Conservation (phyloP, 2,329 filamentous ascomycete genomes). For the Claviceps monticola region DNA sequence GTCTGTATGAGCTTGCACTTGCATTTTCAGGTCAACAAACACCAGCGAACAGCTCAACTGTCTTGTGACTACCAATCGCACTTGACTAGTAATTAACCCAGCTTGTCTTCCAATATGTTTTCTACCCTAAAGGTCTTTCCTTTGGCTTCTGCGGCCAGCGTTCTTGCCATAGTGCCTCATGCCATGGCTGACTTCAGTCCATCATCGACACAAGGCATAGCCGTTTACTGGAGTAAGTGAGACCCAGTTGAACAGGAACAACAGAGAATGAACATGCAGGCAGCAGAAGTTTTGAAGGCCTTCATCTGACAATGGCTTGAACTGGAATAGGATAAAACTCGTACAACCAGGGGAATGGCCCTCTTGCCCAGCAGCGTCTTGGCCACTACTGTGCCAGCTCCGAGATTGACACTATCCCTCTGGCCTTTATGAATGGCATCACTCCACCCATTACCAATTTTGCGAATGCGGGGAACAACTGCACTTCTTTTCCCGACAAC, state of each 20-base stretch:
- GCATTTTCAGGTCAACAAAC: neutral
- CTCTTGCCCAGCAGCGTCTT: conserved; percentile 7
- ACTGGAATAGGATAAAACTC: conserved; percentile 42
- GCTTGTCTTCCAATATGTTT: neutral
- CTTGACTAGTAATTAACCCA: neutral
- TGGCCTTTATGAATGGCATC: conserved; percentile 49
- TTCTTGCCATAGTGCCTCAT: conserved; percentile 15
- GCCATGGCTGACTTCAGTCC: conserved; percentile 31
- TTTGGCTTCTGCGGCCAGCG: conserved; percentile 8
- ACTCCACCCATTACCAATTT: conserved; percentile 46
- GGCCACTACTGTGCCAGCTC: conserved; percentile 6
- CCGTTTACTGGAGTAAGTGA: conserved; percentile 49
- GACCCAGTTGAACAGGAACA: neutral
- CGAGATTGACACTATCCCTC: conserved; percentile 34
- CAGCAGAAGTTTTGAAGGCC: neutral
- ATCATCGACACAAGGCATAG: conserved; percentile 36
- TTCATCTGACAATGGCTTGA: neutral
- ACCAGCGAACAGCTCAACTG: neutral
- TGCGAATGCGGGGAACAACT: conserved; percentile 46
- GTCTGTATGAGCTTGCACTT: neutral
- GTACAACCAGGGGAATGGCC: conserved; percentile 20
- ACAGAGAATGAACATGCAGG: neutral
- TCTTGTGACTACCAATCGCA: neutral
- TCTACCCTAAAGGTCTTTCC: neutral
- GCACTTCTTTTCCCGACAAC: conserved; percentile 36